Conservation (phyloP, 108 stramenopile genomes). For the Cyclotella atomus region DNA sequence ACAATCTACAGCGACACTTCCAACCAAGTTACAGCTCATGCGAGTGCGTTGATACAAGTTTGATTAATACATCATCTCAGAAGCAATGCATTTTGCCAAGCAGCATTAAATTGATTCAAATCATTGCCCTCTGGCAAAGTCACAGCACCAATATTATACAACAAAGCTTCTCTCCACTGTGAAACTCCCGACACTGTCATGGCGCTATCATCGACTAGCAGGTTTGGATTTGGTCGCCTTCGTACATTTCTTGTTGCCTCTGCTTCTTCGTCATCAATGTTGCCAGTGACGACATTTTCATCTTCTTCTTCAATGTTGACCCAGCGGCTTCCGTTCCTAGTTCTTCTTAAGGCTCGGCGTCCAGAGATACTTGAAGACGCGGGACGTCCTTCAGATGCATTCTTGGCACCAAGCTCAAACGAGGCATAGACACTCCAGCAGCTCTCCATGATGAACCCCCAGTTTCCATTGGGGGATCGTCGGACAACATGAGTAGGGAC, state of each 20-base stretch:
- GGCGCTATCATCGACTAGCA: constrained; percentile 55
- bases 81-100: constrained; percentile 21
- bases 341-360: constrained; percentile 50
- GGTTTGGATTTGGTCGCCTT: constrained; percentile 20
- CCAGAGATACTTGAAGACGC: neutral
- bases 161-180: constrained; percentile 84
- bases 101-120: constrained; percentile 6
- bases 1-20: too few species aligned
- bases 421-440: constrained; percentile 81
- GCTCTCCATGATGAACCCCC: constrained; percentile 83
- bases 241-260: constrained; percentile 37
- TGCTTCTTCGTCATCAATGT: constrained; percentile 6
- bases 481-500: constrained; percentile 80
- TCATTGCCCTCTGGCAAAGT: constrained; percentile 71
- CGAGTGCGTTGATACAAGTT: too few species aligned
- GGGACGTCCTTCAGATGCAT: neutral
- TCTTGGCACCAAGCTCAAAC: constrained; percentile 53
- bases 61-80: neutral
- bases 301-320: constrained; percentile 53
- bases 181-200: constrained; percentile 61
- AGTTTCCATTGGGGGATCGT: constrained; percentile 72
- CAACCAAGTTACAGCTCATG: too few species aligned
- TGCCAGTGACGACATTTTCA: constrained; percentile 31
- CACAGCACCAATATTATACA: constrained; percentile 79
- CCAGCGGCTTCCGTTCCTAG: constrained; percentile 51